A percentile compares a stretch with the other conserved stretches of the same genome.
phyloP scores from a whole-genome alignment of 2,329 filamentous ascomycete species.

The Botrytis tulipae region DNA sequence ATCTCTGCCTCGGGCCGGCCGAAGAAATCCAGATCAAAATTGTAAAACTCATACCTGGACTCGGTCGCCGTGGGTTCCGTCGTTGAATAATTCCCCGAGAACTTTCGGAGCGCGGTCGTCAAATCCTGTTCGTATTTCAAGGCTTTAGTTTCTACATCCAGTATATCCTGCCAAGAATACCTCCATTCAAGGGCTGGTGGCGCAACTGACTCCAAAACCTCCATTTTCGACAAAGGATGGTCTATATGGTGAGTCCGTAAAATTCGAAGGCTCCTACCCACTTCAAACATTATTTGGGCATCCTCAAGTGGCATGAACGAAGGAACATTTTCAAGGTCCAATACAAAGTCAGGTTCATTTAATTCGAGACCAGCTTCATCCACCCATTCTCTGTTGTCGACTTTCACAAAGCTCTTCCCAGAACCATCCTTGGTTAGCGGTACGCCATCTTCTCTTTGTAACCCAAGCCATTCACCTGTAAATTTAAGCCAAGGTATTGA shows the following conservation, averaged over 20 bases:
- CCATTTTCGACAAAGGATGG: slow-evolving; percentile 62
- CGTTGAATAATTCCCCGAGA: not conserved
- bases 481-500: slow-evolving; percentile 66
- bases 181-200: slow-evolving; percentile 65
- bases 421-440: slow-evolving; percentile 50
- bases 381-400: slow-evolving; percentile 52
- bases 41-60: not conserved
- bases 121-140: slow-evolving; percentile 50
- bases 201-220: slow-evolving; percentile 46
- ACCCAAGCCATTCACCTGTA: slow-evolving; percentile 72
- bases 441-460: slow-evolving; percentile 56
- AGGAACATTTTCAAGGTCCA: slow-evolving; percentile 66
- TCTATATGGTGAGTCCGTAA: slow-evolving; percentile 67
- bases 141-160: slow-evolving; percentile 60
- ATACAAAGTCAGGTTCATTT: slow-evolving; percentile 58
- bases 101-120: slow-evolving; percentile 36
- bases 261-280: slow-evolving; percentile 72
- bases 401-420: slow-evolving; percentile 57
- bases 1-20: slow-evolving; percentile 49
- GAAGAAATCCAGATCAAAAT: slow-evolving; percentile 44
- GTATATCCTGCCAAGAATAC: slow-evolving; percentile 69
- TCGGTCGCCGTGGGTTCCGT: not conserved
- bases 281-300: slow-evolving; percentile 72
- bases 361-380: slow-evolving; percentile 60
- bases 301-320: slow-evolving; percentile 70